These are phyloP conservation scores for Astragalus glycyphyllos DNA, from an alignment of 306 rosid genomes.

Conservation along the genomic window DNA sequence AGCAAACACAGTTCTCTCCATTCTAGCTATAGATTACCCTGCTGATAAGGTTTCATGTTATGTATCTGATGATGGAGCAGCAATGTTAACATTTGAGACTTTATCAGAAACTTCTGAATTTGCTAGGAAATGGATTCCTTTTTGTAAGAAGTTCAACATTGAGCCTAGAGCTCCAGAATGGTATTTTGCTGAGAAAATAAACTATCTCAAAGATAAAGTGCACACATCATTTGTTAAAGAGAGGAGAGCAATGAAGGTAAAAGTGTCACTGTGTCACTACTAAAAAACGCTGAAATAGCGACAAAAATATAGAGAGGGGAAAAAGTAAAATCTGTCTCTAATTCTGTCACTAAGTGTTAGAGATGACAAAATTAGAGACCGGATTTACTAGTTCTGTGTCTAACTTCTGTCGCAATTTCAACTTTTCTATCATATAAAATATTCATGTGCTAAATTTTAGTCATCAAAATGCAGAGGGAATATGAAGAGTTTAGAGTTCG, in stretches of 20 bases:
- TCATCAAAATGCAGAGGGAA: conserved; percentile 59
- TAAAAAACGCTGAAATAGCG: no score
- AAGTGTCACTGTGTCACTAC: no score
- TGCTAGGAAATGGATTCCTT: conserved; percentile 81
- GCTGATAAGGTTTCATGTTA: conserved; percentile 71
- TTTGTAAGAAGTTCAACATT: conserved; percentile 67
- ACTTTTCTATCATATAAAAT: not conserved
- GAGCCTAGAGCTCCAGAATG: conserved; percentile 82
- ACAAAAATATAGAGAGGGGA: no score
- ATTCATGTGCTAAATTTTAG: not conserved
- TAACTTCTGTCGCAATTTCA: no score
- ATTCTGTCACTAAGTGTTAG: no score
- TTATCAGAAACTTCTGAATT: conserved; percentile 73
- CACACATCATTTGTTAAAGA: conserved; percentile 69
- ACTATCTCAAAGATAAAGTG: conserved; percentile 62
- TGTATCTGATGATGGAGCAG: conserved; percentile 79
- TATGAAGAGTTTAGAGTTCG: conserved; percentile 75
- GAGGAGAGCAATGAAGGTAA: conserved; percentile 82
- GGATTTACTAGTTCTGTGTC: no score
- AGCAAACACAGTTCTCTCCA: conserved; percentile 75
- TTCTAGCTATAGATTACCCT: conserved; percentile 75
- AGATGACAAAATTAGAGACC: no score
- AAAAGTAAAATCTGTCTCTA: no score
- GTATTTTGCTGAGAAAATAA: conserved; percentile 65
- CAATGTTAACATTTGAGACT: conserved; percentile 72